Conservation (phyloP, 129 eudicot genomes). For the Tagetes erecta region DNA sequence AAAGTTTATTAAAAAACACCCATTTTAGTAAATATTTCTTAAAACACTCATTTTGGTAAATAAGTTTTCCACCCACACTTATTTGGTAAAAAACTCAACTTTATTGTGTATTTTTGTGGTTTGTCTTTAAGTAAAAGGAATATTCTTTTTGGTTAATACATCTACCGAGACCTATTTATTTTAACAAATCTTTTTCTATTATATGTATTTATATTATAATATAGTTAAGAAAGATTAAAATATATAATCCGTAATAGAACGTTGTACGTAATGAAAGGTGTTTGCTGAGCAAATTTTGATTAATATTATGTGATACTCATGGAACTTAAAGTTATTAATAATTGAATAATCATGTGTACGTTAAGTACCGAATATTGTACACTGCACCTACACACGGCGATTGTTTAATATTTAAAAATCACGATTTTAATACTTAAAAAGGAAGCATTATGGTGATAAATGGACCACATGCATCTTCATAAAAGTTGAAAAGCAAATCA, state of each 20-base stretch:
- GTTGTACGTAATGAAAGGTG: neutral
- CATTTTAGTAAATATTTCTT: too few relatives aligned
- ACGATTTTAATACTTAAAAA: slow-evolving; percentile 14
- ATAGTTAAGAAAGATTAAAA: neutral
- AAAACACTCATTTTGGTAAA: too few relatives aligned
- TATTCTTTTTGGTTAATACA: neutral
- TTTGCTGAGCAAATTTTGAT: neutral
- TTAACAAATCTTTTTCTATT: neutral
- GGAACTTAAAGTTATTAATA: neutral
- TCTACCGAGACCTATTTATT: neutral
- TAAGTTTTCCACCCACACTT: too few relatives aligned
- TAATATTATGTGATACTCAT: neutral
- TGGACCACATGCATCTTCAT: slow-evolving; percentile 26
- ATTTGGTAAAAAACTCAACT: too few relatives aligned
- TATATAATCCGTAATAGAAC: neutral
- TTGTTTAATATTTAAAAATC: slow-evolving; percentile 7
- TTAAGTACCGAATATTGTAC: neutral
- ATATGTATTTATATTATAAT: neutral
- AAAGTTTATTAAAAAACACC: too few relatives aligned
- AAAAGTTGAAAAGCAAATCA: slow-evolving; percentile 23
- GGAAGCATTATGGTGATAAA: slow-evolving; percentile 34
- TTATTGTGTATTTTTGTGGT: neutral
- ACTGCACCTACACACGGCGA: slow-evolving; percentile 15
- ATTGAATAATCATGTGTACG: slow-evolving; percentile 8
- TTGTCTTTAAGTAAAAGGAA: slow-evolving; percentile 9